Conservation (phyloP, 345 rosid genomes). For the Gossypium rotundifolium region DNA sequence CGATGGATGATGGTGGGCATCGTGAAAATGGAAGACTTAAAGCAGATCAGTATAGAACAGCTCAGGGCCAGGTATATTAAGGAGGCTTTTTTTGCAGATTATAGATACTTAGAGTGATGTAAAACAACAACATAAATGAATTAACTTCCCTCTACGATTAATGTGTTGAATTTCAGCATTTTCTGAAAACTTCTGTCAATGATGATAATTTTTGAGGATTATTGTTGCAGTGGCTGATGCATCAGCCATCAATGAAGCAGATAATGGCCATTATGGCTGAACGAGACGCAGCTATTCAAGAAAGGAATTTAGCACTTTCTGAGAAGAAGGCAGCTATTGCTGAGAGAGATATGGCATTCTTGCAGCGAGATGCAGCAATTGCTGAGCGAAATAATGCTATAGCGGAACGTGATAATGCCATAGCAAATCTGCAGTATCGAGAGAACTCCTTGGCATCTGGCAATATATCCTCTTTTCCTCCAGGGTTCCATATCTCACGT, state of each 20-base stretch:
- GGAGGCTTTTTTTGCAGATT: constrained; percentile 10
- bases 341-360: constrained; percentile 86
- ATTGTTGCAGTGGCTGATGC: constrained; percentile 79
- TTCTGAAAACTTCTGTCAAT: constrained; percentile 6
- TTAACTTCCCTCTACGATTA: neutral
- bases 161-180: neutral
- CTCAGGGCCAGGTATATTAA: constrained; percentile 79
- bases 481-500: constrained; percentile 77
- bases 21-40: constrained; percentile 88
- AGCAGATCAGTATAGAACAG: constrained; percentile 59
- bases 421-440: constrained; percentile 76
- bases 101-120: neutral
- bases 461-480: constrained; percentile 55
- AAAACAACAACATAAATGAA: neutral
- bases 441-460: constrained; percentile 59
- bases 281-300: constrained; percentile 92
- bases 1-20: constrained; percentile 92
- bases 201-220: constrained; percentile 15
- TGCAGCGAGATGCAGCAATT: constrained; percentile 91
- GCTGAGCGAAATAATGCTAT: constrained; percentile 89
- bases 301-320: constrained; percentile 80
- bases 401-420: constrained; percentile 79
- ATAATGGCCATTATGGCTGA: constrained; percentile 95
- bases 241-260: constrained; percentile 99
- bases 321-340: constrained; percentile 91